Base-by-base conservation (phyloP, 2,329 filamentous ascomycete genomes). In the Aureobasidium sp. region DNA sequence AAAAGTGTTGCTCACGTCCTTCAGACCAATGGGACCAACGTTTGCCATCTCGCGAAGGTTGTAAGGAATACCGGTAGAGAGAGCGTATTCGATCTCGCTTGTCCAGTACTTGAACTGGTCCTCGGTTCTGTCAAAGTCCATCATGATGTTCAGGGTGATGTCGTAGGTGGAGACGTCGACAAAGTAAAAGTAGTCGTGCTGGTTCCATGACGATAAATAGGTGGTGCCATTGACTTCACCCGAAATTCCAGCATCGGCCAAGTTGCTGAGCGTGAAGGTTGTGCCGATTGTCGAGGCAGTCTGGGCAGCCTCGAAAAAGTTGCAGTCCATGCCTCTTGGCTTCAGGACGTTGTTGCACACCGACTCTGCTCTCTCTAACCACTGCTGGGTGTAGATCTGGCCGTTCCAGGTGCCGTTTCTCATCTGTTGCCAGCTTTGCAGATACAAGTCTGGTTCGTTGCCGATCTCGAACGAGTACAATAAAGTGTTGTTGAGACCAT, bases 101-200 rank as follows among this genome's bases (percentile, higher is more conserved):
- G 68, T 69, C 78, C 77, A 80, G 57, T 77, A 77, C 7, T 64
- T 66, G 65, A 81, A 79, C 64, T 81, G 78, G 45, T 69, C 69
- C 54, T 78, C 75, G 38, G 77, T 80, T 37, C 72, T 75, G 55
- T 74, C 71, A 40, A 80, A 71, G 54, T 75, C 68, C 74, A 78
- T 75, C 43, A 81, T 73, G 37, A 72, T 69, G 62, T 75, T 68
- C 7, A 80, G 71, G 0, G 76, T 79, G 42, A 81, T 66, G 1
- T 71, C 67, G 57, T 73, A 74, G 1, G 67, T 67, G 6, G 78
- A 77, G 4, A 80, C 77, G 33, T 74, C 76, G 62, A 81, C 74
- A 66, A 78, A 80, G 65, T 80, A 80, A 66, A 77, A 79, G 69
- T 81, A 81, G 67, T 81, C 76, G 67, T 81, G 79, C 69, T 81